phyloP scores from a whole-genome alignment of 192 early-diverging fungal species.

The Entomortierella parvispora region DNA sequence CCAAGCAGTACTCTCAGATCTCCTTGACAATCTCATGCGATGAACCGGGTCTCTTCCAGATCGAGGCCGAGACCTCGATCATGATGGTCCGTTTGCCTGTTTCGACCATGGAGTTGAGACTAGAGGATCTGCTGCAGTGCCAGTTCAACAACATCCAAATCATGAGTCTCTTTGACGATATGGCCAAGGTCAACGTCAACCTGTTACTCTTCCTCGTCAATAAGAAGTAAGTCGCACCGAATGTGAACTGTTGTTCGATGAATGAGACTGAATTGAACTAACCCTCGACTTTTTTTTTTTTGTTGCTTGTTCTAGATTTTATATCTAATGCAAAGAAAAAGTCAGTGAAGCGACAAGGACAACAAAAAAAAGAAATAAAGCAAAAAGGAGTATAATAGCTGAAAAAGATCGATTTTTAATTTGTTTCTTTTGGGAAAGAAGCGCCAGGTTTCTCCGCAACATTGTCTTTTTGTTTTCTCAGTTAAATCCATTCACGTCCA shows the following conservation, averaged over 20 bases:
- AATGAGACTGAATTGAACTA: not conserved
- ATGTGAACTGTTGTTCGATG: not conserved
- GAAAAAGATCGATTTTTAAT: too few relatives aligned
- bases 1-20: slow-evolving; percentile 90
- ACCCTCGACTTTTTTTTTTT: not conserved
- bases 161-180: slow-evolving; percentile 92
- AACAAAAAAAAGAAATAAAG: not conserved
- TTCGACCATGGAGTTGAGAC: slow-evolving; percentile 80
- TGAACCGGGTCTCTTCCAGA: slow-evolving; percentile 88
- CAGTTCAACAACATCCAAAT: slow-evolving; percentile 94
- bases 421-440: not conserved
- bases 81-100: slow-evolving; percentile 74
- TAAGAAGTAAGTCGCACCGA: slow-evolving; percentile 95
- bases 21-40: slow-evolving; percentile 93
- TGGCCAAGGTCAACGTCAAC: slow-evolving; percentile 95
- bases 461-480: too few relatives aligned
- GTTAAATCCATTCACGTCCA: slow-evolving; percentile 60
- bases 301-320: slow-evolving; percentile 6
- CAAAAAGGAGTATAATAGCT: too few relatives aligned
- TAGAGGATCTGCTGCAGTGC: slow-evolving; percentile 93
- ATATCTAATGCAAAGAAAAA: slow-evolving; percentile 4
- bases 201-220: slow-evolving; percentile 95
- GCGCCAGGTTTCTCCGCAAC: not conserved
- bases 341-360: too few relatives aligned
- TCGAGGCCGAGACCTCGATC: slow-evolving; percentile 88